Evolutionary conservation across 768 basidiomycete species (phyloP).

Genomic region (Termitomyces sp.): DNA sequence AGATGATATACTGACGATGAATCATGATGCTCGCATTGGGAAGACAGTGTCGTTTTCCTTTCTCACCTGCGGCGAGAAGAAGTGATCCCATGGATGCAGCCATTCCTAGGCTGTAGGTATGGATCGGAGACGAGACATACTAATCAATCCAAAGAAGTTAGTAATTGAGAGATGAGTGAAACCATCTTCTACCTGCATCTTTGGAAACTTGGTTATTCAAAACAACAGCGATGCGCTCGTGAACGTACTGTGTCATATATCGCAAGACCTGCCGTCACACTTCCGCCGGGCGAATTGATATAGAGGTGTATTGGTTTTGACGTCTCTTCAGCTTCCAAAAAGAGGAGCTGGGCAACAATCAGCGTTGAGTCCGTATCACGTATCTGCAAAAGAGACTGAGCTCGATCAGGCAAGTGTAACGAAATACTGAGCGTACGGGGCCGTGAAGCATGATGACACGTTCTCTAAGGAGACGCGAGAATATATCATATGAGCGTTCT

Average conservation of each 20-base stretch:
- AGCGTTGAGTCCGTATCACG: constrained; percentile 86
- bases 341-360: constrained; percentile 87
- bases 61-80: constrained; percentile 85
- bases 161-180: constrained; percentile 5
- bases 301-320: constrained; percentile 94
- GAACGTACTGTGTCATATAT: constrained; percentile 91
- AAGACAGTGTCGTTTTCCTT: constrained; percentile 86
- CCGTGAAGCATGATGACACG: constrained; percentile 95
- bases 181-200: constrained; percentile 60
- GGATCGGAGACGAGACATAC: constrained; percentile 93
- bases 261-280: constrained; percentile 92
- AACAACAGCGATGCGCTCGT: neutral
- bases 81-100: constrained; percentile 97
- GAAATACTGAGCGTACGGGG: constrained; percentile 52
- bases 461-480: constrained; percentile 87
- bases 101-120: constrained; percentile 94
- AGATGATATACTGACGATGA: constrained; percentile 58
- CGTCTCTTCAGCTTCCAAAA: constrained; percentile 93
- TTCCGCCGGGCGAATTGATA: constrained; percentile 95
- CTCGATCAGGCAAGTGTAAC: neutral
- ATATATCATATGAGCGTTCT: constrained; percentile 92
- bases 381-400: constrained; percentile 45
- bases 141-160: constrained; percentile 25
- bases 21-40: constrained; percentile 98
- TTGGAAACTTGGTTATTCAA: constrained; percentile 10